Base-by-base conservation (phyloP, 1,284 basidiomycete genomes). In the Volvariella volvacea region DNA sequence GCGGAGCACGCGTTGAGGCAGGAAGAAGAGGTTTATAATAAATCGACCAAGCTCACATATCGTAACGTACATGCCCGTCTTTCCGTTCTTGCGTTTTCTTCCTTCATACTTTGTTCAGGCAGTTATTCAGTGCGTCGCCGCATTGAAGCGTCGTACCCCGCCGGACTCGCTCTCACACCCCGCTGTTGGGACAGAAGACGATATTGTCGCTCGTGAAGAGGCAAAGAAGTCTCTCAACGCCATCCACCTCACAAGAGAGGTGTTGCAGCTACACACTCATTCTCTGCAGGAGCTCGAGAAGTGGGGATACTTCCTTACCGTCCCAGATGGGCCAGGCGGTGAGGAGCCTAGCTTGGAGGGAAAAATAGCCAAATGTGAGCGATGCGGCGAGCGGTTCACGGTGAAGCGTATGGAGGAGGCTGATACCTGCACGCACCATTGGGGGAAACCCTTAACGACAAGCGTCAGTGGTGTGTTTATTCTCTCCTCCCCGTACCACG, bases 181-280 rank as follows among this genome's bases (percentile, higher is more conserved):
- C 0, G 92, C 89, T 2, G 78, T 93, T 20, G 92, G 93, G 2
- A 93, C 91, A 0, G 79, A 91, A 45, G 74, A 65, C 8, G 80
- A 89, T 12, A 65, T 88, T 22, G 65, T 68, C 8, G 68, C 70
- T 10, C 80, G 83, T 14, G 64, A 64, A 22, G 82, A 83, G 51
- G 69, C 73, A 7, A 74, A 72, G 31, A 83, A 83, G 49, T 69
- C 77, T 20, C 62, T 83, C 2, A 61, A 76, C 22, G 63, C 75
- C 3, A 67, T 88, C 4, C 68, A 63, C n/a, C 65, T 92, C 41
- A 78, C 81, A 0, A 63, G 63, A 2, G 51, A 66, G 2, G 56
- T 74, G 19, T 64, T 94, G n/a, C 66, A 77, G 42, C 67, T 72
- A 8, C 72, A 84, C 42, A 54, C 86, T 38, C 69, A 88, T 46